These are phyloP conservation scores for Kregervanrija fluxuum DNA, from an alignment of 805 yeast genomes.

Conservation along the genomic window DNA sequence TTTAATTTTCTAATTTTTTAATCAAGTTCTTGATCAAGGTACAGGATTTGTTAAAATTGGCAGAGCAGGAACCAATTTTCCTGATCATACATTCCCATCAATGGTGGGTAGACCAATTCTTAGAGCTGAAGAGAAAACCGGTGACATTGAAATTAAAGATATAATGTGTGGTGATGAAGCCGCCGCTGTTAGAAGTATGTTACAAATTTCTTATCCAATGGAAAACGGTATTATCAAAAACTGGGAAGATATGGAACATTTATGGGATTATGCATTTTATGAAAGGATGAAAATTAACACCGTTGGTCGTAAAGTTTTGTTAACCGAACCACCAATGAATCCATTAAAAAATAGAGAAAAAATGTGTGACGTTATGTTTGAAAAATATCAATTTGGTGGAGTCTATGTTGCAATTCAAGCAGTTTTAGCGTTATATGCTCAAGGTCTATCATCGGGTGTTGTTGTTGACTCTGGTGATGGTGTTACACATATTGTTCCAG, in stretches of 20 bases:
- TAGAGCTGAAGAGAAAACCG: conserved; percentile 89
- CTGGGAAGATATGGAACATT: conserved; percentile 98
- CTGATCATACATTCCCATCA: conserved; percentile 94
- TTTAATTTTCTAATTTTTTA: too few species aligned
- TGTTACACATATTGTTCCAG: conserved; percentile 97
- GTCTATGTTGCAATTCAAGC: conserved; percentile 97
- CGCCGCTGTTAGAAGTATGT: conserved; percentile 76
- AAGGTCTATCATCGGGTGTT: conserved; percentile 93
- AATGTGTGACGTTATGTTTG: conserved; percentile 92
- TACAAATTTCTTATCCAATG: conserved; percentile 96
- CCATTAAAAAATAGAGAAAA: conserved; percentile 84
- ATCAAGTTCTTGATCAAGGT: conserved; percentile 81
- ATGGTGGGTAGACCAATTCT: conserved; percentile 96
- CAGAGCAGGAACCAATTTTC: conserved; percentile 93
- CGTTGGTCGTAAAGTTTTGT: conserved; percentile 66
- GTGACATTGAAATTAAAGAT: conserved; percentile 76
- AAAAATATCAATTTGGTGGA: conserved; percentile 82
- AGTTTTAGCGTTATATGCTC: conserved; percentile 95
- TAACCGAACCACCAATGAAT: conserved; percentile 98
- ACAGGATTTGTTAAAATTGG: conserved; percentile 98
- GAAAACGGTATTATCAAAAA: conserved; percentile 95
- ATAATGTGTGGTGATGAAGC: conserved; percentile 99
- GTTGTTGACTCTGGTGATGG: conserved; percentile 99
- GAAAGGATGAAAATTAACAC: conserved; percentile 80
- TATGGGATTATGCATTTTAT: conserved; percentile 96